Conservation (phyloP, 2,329 filamentous ascomycete species). For the Trichoderma sp. region DNA sequence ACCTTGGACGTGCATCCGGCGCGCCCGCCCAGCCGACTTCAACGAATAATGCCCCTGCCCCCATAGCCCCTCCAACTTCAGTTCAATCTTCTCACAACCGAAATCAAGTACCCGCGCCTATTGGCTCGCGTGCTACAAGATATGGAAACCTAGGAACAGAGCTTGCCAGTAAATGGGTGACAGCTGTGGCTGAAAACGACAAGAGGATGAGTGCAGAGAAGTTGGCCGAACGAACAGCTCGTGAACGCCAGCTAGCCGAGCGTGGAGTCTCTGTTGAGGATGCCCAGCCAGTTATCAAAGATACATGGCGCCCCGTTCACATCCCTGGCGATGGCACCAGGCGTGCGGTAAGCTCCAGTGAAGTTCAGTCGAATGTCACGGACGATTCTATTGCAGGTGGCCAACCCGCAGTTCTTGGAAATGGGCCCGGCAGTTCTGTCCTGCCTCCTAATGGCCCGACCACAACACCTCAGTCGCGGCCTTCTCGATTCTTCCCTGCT, state of each 20-base stretch:
- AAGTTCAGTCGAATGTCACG: conserved; percentile 31
- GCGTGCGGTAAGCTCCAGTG: conserved; percentile 29
- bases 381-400: conserved; percentile 29
- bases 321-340: conserved; percentile 41
- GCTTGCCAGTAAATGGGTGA: conserved; percentile 46
- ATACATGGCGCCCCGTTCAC: conserved; percentile 54
- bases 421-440: conserved; percentile 28
- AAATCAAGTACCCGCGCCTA: conserved; percentile 35
- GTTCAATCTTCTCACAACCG: conserved; percentile 31
- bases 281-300: conserved; percentile 51
- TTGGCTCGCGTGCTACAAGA: conserved; percentile 36
- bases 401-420: conserved; percentile 34
- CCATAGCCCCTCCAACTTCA: conserved; percentile 43
- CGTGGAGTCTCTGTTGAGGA: conserved; percentile 48
- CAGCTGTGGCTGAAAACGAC: conserved; percentile 48
- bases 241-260: conserved; percentile 47
- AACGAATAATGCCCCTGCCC: conserved; percentile 46
- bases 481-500: conserved; percentile 64
- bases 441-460: conserved; percentile 33
- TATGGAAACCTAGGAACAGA: conserved; percentile 33
- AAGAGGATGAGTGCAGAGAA: conserved; percentile 44
- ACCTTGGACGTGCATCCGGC: conserved; percentile 54
- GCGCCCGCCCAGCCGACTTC: conserved; percentile 37
- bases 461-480: conserved; percentile 48
- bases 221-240: conserved; percentile 42